Base-by-base conservation (phyloP, 257 asterid species). In the Jaltomata sinuosa region DNA sequence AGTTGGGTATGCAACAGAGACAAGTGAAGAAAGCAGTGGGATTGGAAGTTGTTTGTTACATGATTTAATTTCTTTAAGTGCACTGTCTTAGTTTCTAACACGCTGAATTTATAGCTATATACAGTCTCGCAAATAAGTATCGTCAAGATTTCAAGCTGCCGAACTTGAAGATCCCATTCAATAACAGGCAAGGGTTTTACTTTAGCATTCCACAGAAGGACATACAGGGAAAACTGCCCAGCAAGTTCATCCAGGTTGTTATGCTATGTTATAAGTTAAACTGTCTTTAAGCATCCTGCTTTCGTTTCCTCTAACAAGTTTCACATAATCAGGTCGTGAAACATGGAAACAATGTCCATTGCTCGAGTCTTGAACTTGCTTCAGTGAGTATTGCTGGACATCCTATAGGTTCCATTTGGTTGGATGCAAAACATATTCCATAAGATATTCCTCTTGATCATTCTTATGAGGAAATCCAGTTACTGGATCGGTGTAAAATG, bases 271-370 rank as follows among this genome's bases (percentile, higher is more conserved):
- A 81, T 76, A 82, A 59, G 72, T 57, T 15, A 50, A 79, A 55
- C 64, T 83, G 55, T 84, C 61, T 55, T 77, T 53, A 59, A 45
- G 36, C 71, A 52, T 85, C 53, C 64, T 85, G 83, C 76, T 85
- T n/a, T 85, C 62, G 67, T 81, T 84, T 76, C 54, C 83, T 71
- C 71, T 81, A 61, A 68, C 82, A 52, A 74, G 79, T 79, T 22
- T 83, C 87, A 87, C 83, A 82, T 62, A 76, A 81, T 57, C 95
- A 96, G 99, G 98, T 94, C 85, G 83, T 87, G 59, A 96, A 90
- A 90, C 99, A 96, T 85, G 99, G 99, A 83, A 96, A 94, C 93
- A 94, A 96, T 90, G 88, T 89, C 59, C 99, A 94, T 87, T 96
- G 98, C 89, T 94, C 98, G 64, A 91, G 94, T 83, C 89, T 90